Base-by-base conservation (phyloP, 306 rosid species). In the Abrus precatorius region DNA sequence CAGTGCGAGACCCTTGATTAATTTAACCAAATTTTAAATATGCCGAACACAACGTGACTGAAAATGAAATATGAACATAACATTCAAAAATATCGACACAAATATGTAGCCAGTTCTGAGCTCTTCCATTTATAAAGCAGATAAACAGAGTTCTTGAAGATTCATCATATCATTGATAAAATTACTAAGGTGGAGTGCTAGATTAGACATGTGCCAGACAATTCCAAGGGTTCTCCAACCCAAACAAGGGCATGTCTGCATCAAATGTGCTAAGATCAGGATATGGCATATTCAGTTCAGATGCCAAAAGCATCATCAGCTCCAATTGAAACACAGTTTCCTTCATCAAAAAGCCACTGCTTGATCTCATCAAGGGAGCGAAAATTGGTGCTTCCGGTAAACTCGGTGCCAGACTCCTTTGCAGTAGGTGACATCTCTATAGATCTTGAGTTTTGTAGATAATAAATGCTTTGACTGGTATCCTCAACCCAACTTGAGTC, bases 211-310 rank as follows among this genome's bases (percentile, higher is more conserved):
- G 84, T 1, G 86, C 20, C 10, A 83, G 74, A 62, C 77, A 86
- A 52, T 86, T 75, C 83, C 86, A 82, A 38, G 88, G 69, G 80
- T 76, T 47, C 41, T 88, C 94, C 38, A 80, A 85, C 83, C 87
- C 93, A 74, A 61, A 80, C 5, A 67, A 12, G 66, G 82, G 55
- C 75, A 76, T 45, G 34, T 83, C 84, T 0, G 77, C 9, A 27
- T 88, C 97, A 33, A 60, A 59, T 6, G 84, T 50, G 74, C 72
- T 3, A 27, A 78, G 60, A 64, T 69, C 84, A 34, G 89, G 72
- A 38, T 88, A 84, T 53, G 78, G 61, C 3, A 71, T 36, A 54
- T 83, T 82, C 28, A 63, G 45, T 28, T 84, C 86, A 74, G 77
- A 76, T 1, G 83, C 59, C 82, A 84, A 9, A 56, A 78, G 20